Evolutionary conservation across 495 filamentous ascomycete genomes (phyloP).

Genomic region (Collariella sp.): DNA sequence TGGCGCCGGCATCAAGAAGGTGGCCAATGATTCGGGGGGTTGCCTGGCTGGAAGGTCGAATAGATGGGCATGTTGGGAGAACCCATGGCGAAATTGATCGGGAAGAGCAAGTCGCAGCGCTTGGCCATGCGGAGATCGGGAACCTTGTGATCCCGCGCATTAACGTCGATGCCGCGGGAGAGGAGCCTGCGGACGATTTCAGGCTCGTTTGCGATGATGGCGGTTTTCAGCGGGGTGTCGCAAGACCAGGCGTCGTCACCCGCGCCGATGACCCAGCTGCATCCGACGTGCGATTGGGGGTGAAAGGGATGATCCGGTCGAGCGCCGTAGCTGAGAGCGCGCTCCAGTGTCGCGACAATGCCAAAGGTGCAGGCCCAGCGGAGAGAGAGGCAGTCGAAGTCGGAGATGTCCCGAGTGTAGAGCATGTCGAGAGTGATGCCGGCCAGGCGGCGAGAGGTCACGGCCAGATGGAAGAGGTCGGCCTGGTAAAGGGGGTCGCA

Average conservation of each 20-base stretch:
- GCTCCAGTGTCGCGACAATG: slow-evolving; percentile 6
- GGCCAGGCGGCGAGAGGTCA: slow-evolving; percentile 8
- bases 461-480: slow-evolving; percentile 13
- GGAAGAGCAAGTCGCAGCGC: neutral
- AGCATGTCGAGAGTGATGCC: neutral
- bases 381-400: slow-evolving; percentile 16
- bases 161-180: slow-evolving; percentile 5
- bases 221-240: slow-evolving; percentile 8
- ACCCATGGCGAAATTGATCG: slow-evolving; percentile 3
- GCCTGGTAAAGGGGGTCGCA: slow-evolving; percentile 12
- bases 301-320: slow-evolving; percentile 1
- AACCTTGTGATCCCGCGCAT: neutral
- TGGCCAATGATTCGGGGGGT: slow-evolving; percentile 2
- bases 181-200: slow-evolving; percentile 8
- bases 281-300: neutral
- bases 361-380: slow-evolving; percentile 17
- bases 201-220: slow-evolving; percentile 5
- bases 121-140: neutral
- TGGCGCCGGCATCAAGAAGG: slow-evolving; percentile 12
- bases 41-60: neutral
- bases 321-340: slow-evolving; percentile 10
- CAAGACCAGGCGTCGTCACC: neutral
- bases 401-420: slow-evolving; percentile 11
- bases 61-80: neutral
- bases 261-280: slow-evolving; percentile 7